These are phyloP conservation scores for Aspergillus baeticus DNA, from an alignment of 495 filamentous ascomycete species.

Conservation along the genomic window DNA sequence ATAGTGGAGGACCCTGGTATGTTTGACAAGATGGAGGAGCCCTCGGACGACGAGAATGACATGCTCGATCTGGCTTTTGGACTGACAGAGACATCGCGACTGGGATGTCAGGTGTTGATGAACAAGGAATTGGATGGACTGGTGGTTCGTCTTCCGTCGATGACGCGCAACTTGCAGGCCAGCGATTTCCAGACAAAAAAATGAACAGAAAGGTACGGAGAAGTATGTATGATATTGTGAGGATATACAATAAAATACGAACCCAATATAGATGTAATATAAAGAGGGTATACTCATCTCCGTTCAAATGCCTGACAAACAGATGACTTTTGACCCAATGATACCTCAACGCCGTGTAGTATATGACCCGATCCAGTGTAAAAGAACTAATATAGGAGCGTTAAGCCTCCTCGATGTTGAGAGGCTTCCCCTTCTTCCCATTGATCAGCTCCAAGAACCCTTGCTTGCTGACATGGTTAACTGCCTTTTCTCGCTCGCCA, in stretches of 20 bases:
- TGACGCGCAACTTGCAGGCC: slow-evolving; percentile 95
- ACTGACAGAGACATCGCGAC: slow-evolving; percentile 89
- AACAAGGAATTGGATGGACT: slow-evolving; percentile 83
- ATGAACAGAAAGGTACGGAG: slow-evolving; percentile 3
- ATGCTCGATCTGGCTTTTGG: slow-evolving; percentile 98
- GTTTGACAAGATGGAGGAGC: slow-evolving; percentile 91
- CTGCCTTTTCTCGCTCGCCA: slow-evolving; percentile 72
- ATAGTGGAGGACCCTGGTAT: slow-evolving; percentile 80
- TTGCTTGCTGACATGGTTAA: slow-evolving; percentile 93
- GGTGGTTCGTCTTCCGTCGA: slow-evolving; percentile 77
- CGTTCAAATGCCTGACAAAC: slow-evolving; percentile 17
- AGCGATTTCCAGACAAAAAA: slow-evolving; percentile 72
- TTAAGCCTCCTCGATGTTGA: slow-evolving; percentile 51
- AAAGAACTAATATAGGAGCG: slow-evolving; percentile 11
- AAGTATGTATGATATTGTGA: slow-evolving; percentile 11
- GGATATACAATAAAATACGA: slow-evolving; percentile 6
- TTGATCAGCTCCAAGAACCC: slow-evolving; percentile 90
- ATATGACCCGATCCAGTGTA: slow-evolving; percentile 34
- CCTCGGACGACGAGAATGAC: slow-evolving; percentile 97
- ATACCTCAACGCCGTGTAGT: slow-evolving; percentile 35
- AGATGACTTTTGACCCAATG: slow-evolving; percentile 24
- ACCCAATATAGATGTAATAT: slow-evolving; percentile 10
- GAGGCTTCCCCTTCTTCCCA: slow-evolving; percentile 51
- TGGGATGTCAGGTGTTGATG: slow-evolving; percentile 95
- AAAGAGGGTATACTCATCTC: slow-evolving; percentile 25